Base-by-base conservation (phyloP, 805 yeast genomes). In the Metschnikowia vanudenii region DNA sequence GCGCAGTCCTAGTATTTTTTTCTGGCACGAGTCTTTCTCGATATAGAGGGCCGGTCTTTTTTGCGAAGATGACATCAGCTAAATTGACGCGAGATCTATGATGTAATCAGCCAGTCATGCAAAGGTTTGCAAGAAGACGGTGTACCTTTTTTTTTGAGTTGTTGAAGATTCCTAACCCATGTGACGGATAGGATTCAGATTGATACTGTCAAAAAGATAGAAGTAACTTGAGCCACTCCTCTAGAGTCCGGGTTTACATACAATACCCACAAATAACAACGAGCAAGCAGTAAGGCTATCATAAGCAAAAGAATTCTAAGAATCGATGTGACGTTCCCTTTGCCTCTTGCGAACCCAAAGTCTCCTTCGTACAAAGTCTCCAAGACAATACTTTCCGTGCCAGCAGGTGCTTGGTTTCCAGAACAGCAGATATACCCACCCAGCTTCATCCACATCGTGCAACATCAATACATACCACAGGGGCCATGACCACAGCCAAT, bases 381-480 rank as follows among this genome's bases (percentile, higher is more conserved):
- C 84, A 49, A 77, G 67, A 52, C 72, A 70, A 39, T 74, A 71
- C 56, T 76, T 79, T 3, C 87, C 88, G 55, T 81, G 79, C 96
- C 96, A 87, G 35, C 58, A 53, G n/a, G 45, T 14, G 13, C 18
- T 37, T 10, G 47, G 38, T 62, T 59, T 20, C 54, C 55, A 49
- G 19, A 73, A 54, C 64, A 78, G 68, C 47, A 85, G 73, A 58
- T 87, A 88, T 28, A 75, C 61, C 96, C 96, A 87, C n/a, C 96
- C 96, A 57, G 84, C 86, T 56, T 85, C 91, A 61, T 87, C 96
- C 17, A 80, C 85, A 57, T 85, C 89, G 34, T 69, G 67, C 36
- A 72, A 62, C 92, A 88, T 84, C 48, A 83, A 73, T 2, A 85
- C 83, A 55, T 81, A 83, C 95, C 95, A 87, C 45, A 73, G 69